Percentiles rank a stretch among this genome's conserved stretches.
These are phyloP conservation scores for Calonectria montana DNA, from an alignment of 2,329 filamentous ascomycete genomes.

Conservation along the genomic window DNA sequence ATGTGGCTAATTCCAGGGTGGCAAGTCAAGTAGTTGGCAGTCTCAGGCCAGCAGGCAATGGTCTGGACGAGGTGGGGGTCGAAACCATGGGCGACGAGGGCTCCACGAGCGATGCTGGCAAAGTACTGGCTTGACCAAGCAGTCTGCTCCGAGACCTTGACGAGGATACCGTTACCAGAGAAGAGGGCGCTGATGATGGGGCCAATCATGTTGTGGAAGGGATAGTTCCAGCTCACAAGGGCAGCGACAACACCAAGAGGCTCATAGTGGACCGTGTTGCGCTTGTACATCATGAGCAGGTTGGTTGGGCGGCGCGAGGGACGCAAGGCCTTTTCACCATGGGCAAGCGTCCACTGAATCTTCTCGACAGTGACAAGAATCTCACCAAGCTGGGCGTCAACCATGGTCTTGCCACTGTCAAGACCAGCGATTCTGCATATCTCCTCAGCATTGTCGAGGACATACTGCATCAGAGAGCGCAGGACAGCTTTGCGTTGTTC, in stretches of 20 bases:
- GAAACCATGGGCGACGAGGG: slow-evolving; percentile 85
- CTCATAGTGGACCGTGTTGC: slow-evolving; percentile 90
- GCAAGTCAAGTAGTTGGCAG: slow-evolving; percentile 83
- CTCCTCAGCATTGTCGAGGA: slow-evolving; percentile 88
- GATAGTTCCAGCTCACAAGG: slow-evolving; percentile 96
- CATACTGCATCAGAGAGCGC: slow-evolving; percentile 81
- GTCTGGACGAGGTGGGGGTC: slow-evolving; percentile 85
- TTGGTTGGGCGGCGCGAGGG: slow-evolving; percentile 85
- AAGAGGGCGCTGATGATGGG: slow-evolving; percentile 93
- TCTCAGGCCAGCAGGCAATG: slow-evolving; percentile 87
- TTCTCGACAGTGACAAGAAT: slow-evolving; percentile 95
- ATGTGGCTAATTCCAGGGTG: slow-evolving; percentile 88
- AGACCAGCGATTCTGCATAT: slow-evolving; percentile 89
- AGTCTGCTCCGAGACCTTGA: slow-evolving; percentile 96
- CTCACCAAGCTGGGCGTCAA: slow-evolving; percentile 94
- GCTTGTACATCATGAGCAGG: slow-evolving; percentile 95
- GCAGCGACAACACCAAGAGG: slow-evolving; percentile 93
- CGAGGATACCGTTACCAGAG: slow-evolving; percentile 88
- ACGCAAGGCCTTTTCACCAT: slow-evolving; percentile 84
- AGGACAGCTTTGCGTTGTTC: slow-evolving; percentile 82
- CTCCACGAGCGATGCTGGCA: slow-evolving; percentile 79
- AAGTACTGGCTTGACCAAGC: slow-evolving; percentile 94
- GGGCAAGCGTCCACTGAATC: slow-evolving; percentile 90
- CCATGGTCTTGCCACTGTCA: slow-evolving; percentile 95
- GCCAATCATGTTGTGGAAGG: slow-evolving; percentile 94